Base-by-base conservation (phyloP, 331 rosid genomes). In the Acacia concinna region DNA sequence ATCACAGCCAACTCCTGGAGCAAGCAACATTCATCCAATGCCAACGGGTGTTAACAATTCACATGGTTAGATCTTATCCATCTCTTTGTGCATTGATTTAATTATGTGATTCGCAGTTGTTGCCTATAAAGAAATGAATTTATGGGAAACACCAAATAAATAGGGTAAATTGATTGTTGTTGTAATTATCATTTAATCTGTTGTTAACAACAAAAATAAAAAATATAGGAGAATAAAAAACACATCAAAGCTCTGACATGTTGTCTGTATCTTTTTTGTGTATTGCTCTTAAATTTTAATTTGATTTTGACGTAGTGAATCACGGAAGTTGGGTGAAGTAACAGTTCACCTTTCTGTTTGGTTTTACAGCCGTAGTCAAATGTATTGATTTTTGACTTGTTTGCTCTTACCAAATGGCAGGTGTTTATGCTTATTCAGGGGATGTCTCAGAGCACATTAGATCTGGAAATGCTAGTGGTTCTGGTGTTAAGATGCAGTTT, bases 1-100 rank as follows among this genome's bases (percentile, higher is more conserved):
- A 59, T 78, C 76, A 60, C 92, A 91, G 99, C 92, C 94, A 23
- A 89, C 79, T 89, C 89, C 89, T 81, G 89, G 86, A 49, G 88
- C 87, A 51, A 88, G 92, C 74, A 92, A 76, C 82, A 84, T 83
- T 83, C 87, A 63, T 78, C 90, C 87, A 28, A 78, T 84, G 62
- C 90, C 87, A 15, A 78, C 65, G 67, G 87, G 84, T 85, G 81
- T 75, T 81, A 91, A 89, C 63, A 85, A 41, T 71, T 91, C 72
- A 78, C 96, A 89, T 90, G 98, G 99, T 94, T 79, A 79, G 88
- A 38, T 69, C 49, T 77, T 62, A 60, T 56, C 31, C 27, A 28
- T 67, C 44, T 35, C 49, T 13, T 66, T 51, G 81, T 56, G 72
- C 54, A 23, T 63, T 65, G 65, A 15, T 43, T 57, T 73, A 66